Evolutionary conservation across 2,329 filamentous ascomycete genomes (phyloP), one percentile per base, ranked within the genome.

Genomic region (Trichoderma polysporum): DNA sequence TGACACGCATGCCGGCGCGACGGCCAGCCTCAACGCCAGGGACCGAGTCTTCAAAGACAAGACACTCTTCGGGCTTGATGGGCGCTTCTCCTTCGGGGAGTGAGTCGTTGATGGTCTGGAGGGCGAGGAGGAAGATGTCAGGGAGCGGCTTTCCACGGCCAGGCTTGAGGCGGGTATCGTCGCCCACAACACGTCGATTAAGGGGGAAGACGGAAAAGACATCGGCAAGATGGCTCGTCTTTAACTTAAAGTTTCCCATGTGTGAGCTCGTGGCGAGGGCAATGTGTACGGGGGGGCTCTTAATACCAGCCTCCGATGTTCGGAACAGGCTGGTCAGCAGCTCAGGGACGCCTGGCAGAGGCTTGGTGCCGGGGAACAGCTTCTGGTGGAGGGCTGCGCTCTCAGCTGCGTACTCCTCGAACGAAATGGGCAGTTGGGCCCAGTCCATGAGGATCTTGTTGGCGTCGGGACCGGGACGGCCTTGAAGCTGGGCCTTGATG

Each of bases 11-110:
- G 0, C 94, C 94, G 0, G 95, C 95, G 71, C 95, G 87, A 62
- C 95, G 84, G 4, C 93, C 95, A 2, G 93, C 88, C 80, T 99
- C 95, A 2, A 97, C 93, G 4, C 95, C 95, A 0, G 93, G 92
- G 1, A 98, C 94, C 53, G 90, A 92, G 78, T 99, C 95, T 80
- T 99, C 95, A 74, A 99, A 98, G 0, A 98, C 95, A 17, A 99
- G 83, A 76, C 95, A 98, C 79, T 98, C 94, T 71, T 91, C 91
- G 0, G 93, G 93, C 63, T 76, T 83, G 69, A 99, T 90, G 68
- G 86, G 81, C 70, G 84, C 81, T 60, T 90, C 88, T 45, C 87
- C 88, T 3, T 84, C 79, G 0, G 83, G 81, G 7, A 96, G 82
- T 17, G 88, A 87, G 50, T 87, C 86, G 79, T 99, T 99, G 76